Evolutionary conservation across 768 basidiomycete genomes (phyloP), one percentile per base, ranked within the genome.

Genomic region (Mycena polygramma): DNA sequence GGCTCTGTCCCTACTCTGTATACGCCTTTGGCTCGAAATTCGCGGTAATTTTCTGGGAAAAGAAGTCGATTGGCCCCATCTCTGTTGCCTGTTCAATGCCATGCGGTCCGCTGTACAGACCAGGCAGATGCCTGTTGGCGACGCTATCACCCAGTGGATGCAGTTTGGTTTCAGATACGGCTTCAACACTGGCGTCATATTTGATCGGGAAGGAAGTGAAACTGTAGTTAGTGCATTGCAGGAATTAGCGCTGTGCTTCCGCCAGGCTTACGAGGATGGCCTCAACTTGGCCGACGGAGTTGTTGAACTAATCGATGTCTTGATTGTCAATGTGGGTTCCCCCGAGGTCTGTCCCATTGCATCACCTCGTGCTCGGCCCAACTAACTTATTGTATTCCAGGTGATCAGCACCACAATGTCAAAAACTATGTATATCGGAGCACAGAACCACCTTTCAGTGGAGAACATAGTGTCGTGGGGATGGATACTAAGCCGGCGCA

Each of bases 71-170:
- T 59, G 10, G 43, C 15, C 41, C 46, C 19, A 19, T 59, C 57
- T 59, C 19, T 17, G 24, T 15, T 17, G 46, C 41, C 24, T 59
- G 24, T 24, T 59, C 8, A 14, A 22, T 46, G 45, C 43, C 45
- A 46, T 59, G 43, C 57, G 30, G 24, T 59, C 43, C 30, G 41
- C 17, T 19, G 43, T 59, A 7, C 41, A 35, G 24, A 59, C 41
- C 43, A 24, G 57, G 43, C 11, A 59, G 24, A 17, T 14, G 37
- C 19, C 43, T 20, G 57, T 46, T 35, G 57, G 1, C 22, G 57
- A 5, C 22, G n/a, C 57, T 26, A 59, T 59, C 26, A 59, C 57
- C 24, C 41, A 59, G 24, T 59, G 57, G 57, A 59, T 59, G 36
- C 14, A 8, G 9, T 54, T 54, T 35, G 53, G 7, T 20, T 3